These are phyloP conservation scores for Pseudogymnoascus sp. DNA, from an alignment of 2,329 filamentous ascomycete genomes.

Conservation along the genomic window DNA sequence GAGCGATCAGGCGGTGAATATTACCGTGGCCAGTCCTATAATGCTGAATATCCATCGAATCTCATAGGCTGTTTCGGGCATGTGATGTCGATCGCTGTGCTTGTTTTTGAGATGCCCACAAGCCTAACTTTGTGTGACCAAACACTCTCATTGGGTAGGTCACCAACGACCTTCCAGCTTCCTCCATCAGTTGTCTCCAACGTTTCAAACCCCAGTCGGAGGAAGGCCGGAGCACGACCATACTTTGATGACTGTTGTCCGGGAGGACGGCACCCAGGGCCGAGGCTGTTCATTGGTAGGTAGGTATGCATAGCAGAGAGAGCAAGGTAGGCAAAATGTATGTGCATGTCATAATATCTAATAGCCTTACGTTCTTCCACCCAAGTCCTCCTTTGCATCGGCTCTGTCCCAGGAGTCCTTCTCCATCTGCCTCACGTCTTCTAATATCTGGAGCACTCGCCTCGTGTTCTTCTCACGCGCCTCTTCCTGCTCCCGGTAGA, in stretches of 20 bases:
- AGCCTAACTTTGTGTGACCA: not conserved
- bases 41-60: not conserved
- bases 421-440: constrained; percentile 58
- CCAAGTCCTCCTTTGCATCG: constrained; percentile 66
- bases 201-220: not conserved
- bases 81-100: constrained; percentile 7
- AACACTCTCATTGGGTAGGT: not conserved
- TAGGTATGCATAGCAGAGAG: not conserved
- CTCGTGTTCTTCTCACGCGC: constrained; percentile 46
- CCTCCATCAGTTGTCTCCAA: not conserved
- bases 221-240: not conserved
- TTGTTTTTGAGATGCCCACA: constrained; percentile 4
- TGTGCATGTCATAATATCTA: not conserved
- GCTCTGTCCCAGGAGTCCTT: constrained; percentile 64
- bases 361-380: constrained; percentile 23
- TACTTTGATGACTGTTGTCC: not conserved
- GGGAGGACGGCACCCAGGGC: not conserved
- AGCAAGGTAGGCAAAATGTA: not conserved
- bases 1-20: not conserved
- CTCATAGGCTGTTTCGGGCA: constrained; percentile 2
- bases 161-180: not conserved
- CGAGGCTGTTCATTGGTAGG: not conserved
- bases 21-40: not conserved
- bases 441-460: constrained; percentile 50
- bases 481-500: constrained; percentile 56